A percentile compares a stretch with the other conserved stretches of the same genome.
These are phyloP conservation scores for Nemania sp. DNA, from an alignment of 2,329 filamentous ascomycete species.

Conservation along the genomic window DNA sequence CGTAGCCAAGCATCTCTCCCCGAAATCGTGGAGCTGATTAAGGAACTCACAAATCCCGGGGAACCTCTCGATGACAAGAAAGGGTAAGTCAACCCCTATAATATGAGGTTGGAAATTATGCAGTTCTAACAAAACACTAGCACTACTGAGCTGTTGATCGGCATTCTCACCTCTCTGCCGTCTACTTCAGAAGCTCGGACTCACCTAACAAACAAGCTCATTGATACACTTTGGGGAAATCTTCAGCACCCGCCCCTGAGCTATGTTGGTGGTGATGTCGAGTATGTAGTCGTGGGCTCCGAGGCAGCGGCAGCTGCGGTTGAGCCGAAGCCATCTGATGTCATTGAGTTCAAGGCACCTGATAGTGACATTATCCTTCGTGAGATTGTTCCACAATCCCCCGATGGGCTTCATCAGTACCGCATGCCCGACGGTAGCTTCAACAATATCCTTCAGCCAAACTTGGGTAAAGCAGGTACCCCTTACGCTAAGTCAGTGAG, in stretches of 20 bases:
- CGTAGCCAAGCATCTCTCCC: conserved; percentile 46
- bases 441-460: conserved; percentile 71
- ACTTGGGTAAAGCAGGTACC: conserved; percentile 73
- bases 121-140: conserved; percentile 46
- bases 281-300: conserved; percentile 53
- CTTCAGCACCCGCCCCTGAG: conserved; percentile 65
- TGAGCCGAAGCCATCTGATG: conserved; percentile 50
- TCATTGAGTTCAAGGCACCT: conserved; percentile 57
- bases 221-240: conserved; percentile 65
- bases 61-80: conserved; percentile 70
- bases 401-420: conserved; percentile 52
- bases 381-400: conserved; percentile 53
- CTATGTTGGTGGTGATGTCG: conserved; percentile 57
- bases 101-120: not conserved
- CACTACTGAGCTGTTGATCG: conserved; percentile 56
- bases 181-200: conserved; percentile 51
- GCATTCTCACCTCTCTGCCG: conserved; percentile 55
- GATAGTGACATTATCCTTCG: conserved; percentile 54
- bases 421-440: conserved; percentile 55
- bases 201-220: conserved; percentile 62
- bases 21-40: conserved; percentile 51
- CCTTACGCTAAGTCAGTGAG: conserved; percentile 77
- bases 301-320: conserved; percentile 51
- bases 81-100: conserved; percentile 46
- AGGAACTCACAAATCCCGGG: conserved; percentile 55